phyloP scores from a whole-genome alignment of 257 asterid species.

The Plantago ovata region DNA sequence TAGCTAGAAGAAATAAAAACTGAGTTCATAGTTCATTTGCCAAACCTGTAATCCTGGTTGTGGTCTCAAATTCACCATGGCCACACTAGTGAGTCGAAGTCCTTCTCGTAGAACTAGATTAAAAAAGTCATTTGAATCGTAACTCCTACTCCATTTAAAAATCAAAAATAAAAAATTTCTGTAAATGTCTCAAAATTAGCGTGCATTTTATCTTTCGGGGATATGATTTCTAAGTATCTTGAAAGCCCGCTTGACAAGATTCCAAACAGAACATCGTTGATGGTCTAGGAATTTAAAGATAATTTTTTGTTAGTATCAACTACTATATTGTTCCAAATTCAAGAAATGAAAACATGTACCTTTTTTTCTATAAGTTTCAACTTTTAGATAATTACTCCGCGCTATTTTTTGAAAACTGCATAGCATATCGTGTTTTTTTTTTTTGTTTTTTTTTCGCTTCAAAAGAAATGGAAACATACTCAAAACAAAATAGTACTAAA shows the following conservation, averaged over 20 bases:
- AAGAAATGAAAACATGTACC: too few species aligned
- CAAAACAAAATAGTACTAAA: too few species aligned
- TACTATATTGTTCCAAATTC: not conserved
- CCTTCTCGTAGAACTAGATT: constrained; percentile 51
- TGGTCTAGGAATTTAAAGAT: constrained; percentile 49
- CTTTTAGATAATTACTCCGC: too few species aligned
- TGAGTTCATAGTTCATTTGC: not conserved
- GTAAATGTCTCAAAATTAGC: not conserved
- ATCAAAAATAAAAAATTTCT: not conserved
- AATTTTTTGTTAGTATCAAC: not conserved
- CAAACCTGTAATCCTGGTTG: constrained; percentile 68
- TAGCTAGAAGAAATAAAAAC: not conserved
- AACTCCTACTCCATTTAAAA: not conserved
- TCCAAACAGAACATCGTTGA: constrained; percentile 81
- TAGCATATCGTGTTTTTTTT: too few species aligned
- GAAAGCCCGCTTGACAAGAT: constrained; percentile 68
- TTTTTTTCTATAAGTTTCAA: too few species aligned
- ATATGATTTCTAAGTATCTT: constrained; percentile 46
- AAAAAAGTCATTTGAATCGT: not conserved
- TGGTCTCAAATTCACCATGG: constrained; percentile 76
- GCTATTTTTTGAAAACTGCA: too few species aligned
- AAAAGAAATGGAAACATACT: too few species aligned
- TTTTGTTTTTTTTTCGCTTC: too few species aligned
- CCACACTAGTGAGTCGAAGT: constrained; percentile 53
- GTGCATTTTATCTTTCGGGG: constrained; percentile 44